Evolutionary conservation across 768 basidiomycete species (phyloP), one percentile per base, ranked within the genome.

Genomic region (Naganishia friedmannii): DNA sequence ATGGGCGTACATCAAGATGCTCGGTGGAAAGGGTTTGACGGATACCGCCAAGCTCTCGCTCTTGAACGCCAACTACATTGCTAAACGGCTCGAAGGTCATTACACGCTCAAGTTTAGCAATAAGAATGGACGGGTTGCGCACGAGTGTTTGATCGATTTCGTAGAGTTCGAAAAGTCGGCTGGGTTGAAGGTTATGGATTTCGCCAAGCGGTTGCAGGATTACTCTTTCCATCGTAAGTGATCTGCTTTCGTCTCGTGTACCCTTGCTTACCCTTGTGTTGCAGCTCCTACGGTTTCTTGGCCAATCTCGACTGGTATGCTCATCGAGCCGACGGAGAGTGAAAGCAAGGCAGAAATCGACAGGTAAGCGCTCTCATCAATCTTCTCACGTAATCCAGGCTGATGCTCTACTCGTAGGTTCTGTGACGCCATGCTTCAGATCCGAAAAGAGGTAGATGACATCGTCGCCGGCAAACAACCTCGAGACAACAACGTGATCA

Each of bases 1-100:
- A 0, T 98, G 95, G 94, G 95, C 96, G 15, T 99, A 96, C 82
- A 92, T 96, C 85, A 95, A 91, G 84, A 98, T 99, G 96, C 87
- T 99, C n/a, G 96, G 96, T 31, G 95, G 94, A 9, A 83, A 87
- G 67, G 96, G 96, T 8, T 86, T 99, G 31, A 86, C 88, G 28
- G 86, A 92, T 70, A 88, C 93, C 0, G 90, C 93, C 2, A 90
- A 90, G 75, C 83, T 91, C 34, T 92, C 96, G 0, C 85, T 99
- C 34, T 86, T 99, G 53, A 97, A 89, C 77, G 96, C 96, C 58
- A 99, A 99, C 82, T 99, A 98, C 82, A 96, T 97, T 86, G 93
- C 94, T 23, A 86, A 89, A 76, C 87, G 92, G 56, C 87, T 99
- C 39, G 86, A 88, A 57, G 87, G 86, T 19, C 87, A 93, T 80